Percentiles rank a stretch among this genome's conserved stretches.
phyloP scores from a whole-genome alignment of 805 yeast species.

The Ogataea wickerhamii region DNA sequence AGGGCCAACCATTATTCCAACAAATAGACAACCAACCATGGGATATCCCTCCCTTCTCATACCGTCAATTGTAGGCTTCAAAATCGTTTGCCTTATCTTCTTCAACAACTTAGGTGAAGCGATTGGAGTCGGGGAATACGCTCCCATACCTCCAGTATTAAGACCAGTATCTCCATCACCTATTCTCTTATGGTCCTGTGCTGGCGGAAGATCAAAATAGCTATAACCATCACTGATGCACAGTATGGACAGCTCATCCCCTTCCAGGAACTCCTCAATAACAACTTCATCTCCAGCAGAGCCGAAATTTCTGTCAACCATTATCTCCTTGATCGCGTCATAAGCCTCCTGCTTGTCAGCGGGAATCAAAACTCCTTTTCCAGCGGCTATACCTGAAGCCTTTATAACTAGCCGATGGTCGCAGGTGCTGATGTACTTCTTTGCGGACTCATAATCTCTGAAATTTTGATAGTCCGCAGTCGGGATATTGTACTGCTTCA shows the following conservation, averaged over 20 bases:
- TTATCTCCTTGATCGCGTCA: constrained; percentile 77
- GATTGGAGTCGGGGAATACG: constrained; percentile 96
- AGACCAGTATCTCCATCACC: constrained; percentile 92
- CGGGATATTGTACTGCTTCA: constrained; percentile 89
- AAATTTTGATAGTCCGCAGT: constrained; percentile 90
- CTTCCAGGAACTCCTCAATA: constrained; percentile 92
- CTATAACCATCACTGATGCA: constrained; percentile 94
- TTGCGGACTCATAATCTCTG: constrained; percentile 71
- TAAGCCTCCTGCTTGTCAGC: constrained; percentile 77
- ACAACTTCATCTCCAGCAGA: constrained; percentile 93
- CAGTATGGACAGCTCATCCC: constrained; percentile 92
- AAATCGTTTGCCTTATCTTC: constrained; percentile 67
- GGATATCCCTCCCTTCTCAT: constrained; percentile 95
- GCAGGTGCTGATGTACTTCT: constrained; percentile 57
- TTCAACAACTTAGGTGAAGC: constrained; percentile 74
- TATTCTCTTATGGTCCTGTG: constrained; percentile 96
- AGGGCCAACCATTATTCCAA: constrained; percentile 90
- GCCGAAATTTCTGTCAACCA: constrained; percentile 89
- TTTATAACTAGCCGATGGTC: constrained; percentile 83
- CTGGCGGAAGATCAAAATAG: constrained; percentile 86
- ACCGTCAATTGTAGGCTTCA: constrained; percentile 91
- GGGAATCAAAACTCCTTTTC: constrained; percentile 97
- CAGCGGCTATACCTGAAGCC: constrained; percentile 98
- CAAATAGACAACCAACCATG: constrained; percentile 91
- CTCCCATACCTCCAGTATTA: constrained; percentile 99